Base-by-base conservation (phyloP, 2,329 filamentous ascomycete species). In the Stachybotrys echinatus region DNA sequence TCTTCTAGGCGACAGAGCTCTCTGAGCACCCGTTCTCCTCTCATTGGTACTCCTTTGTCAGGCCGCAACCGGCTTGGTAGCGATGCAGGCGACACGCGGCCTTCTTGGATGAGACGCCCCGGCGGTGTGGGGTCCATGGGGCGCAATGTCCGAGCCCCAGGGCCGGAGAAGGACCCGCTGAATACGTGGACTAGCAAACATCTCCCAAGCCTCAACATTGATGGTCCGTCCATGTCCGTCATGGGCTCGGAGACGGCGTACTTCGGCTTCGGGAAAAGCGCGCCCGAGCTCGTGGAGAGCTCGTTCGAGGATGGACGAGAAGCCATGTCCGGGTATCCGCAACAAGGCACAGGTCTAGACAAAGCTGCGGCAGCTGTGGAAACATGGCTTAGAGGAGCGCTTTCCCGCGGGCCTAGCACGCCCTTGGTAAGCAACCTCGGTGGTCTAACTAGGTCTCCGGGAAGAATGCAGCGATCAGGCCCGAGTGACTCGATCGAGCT, bases 301-400 rank as follows among this genome's bases (percentile, higher is more conserved):
- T 69, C 76, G 20, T 72, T 76, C 57, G 71, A 76, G 56, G 69
- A 79, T 50, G 73, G 75, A 18, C 66, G 73, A 42, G 69, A 77
- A 50, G 58, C 68, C 18, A 50, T 64, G 37, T 61, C 74, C 12
- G 27, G 27, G 27, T n/a, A 10, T 18, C 67, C 70, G n/a, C 68
- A 71, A 45, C 74, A 77, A 44, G 76, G 77, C 14, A 75, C 69
- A 3, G 74, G 79, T 1, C 73, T 97, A 3, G 91, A 96, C 60
- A 88, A 92, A 55, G 85, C 95, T 10, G 91, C 92, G 1, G 87
- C 89, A 6, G 87, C 88, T 3, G 85, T 97, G 23, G 94, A 97
- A 69, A 87, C 85, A 1, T 99, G 94, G 91, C 75, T 97, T 52
- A 79, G 92, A 52, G 89, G 90, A 54, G 84, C 95, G 37, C 89